Evolutionary conservation across 208 protist species (phyloP).

Genomic region (Acanthamoeba quina): DNA sequence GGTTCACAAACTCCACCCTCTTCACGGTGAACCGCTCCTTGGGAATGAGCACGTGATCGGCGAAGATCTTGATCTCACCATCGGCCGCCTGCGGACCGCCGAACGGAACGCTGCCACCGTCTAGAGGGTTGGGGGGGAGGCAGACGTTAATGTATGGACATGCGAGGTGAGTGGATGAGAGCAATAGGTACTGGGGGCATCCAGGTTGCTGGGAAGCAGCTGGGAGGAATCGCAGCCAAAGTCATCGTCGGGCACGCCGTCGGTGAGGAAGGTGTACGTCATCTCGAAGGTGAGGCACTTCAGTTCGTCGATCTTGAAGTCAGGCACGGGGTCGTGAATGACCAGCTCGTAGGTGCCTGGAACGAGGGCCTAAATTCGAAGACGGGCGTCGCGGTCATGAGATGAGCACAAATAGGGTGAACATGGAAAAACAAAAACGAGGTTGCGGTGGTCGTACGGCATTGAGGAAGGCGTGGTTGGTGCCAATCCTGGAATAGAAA

Average conservation of each 20-base stretch:
- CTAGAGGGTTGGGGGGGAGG: background rate
- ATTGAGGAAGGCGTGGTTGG: slow-evolving; percentile 66
- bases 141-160: background rate
- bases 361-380: background rate
- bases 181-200: background rate
- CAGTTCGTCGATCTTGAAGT: slow-evolving; percentile 49
- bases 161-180: background rate
- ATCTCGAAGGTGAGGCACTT: slow-evolving; percentile 62
- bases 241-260: background rate
- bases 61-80: slow-evolving; percentile 18
- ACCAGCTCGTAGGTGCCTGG: slow-evolving; percentile 40
- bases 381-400: background rate
- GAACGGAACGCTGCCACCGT: slow-evolving; percentile 71
- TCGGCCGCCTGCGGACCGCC: slow-evolving; percentile 55
- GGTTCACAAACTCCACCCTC: slow-evolving; percentile 27
- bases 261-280: slow-evolving; percentile 8
- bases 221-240: slow-evolving; percentile 49
- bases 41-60: slow-evolving; percentile 20
- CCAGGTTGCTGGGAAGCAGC: slow-evolving; percentile 19
- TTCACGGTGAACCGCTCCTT: slow-evolving; percentile 11
- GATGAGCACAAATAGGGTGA: no score
- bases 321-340: slow-evolving; percentile 29
- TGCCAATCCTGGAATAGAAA: slow-evolving; percentile 33
- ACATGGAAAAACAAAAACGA: background rate
- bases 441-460: background rate